phyloP scores from a whole-genome alignment of 2,329 filamentous ascomycete genomes.

The Botrytis galanthina region DNA sequence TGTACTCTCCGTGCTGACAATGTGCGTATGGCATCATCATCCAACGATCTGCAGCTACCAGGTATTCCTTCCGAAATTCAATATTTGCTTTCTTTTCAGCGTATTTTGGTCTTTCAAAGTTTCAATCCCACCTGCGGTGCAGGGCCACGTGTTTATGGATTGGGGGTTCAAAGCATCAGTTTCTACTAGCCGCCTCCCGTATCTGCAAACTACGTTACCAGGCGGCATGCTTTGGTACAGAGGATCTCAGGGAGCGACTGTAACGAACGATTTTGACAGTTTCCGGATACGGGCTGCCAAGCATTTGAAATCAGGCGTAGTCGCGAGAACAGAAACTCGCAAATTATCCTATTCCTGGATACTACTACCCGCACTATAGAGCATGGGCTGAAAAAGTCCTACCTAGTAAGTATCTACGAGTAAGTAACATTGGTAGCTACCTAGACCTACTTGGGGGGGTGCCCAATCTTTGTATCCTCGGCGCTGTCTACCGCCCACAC shows the following conservation, averaged over 20 bases:
- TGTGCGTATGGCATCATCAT: slow-evolving; percentile 16
- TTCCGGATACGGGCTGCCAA: slow-evolving; percentile 10
- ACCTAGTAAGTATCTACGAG: not conserved
- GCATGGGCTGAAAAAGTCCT: slow-evolving; percentile 4
- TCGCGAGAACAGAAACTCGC: slow-evolving; percentile 9
- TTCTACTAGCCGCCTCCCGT: not conserved
- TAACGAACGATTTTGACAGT: not conserved
- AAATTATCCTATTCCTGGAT: slow-evolving; percentile 18
- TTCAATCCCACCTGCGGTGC: not conserved
- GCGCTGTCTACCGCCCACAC: slow-evolving; percentile 5
- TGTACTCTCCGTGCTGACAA: not conserved
- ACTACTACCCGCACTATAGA: slow-evolving; percentile 4
- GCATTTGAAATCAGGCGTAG: not conserved
- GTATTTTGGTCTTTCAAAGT: not conserved
- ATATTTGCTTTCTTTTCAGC: not conserved
- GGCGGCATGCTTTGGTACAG: not conserved
- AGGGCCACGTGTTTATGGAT: slow-evolving; percentile 8
- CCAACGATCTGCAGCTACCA: slow-evolving; percentile 16
- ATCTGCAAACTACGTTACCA: slow-evolving; percentile 13
- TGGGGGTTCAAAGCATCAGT: not conserved
- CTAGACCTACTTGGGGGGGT: slow-evolving; percentile 10
- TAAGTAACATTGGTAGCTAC: not conserved
- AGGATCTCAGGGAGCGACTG: not conserved
- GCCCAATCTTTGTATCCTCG: not conserved
- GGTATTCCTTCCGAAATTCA: not conserved